phyloP scores from a whole-genome alignment of 2,329 filamentous ascomycete genomes.

The Atkinsonella hypoxylon region DNA sequence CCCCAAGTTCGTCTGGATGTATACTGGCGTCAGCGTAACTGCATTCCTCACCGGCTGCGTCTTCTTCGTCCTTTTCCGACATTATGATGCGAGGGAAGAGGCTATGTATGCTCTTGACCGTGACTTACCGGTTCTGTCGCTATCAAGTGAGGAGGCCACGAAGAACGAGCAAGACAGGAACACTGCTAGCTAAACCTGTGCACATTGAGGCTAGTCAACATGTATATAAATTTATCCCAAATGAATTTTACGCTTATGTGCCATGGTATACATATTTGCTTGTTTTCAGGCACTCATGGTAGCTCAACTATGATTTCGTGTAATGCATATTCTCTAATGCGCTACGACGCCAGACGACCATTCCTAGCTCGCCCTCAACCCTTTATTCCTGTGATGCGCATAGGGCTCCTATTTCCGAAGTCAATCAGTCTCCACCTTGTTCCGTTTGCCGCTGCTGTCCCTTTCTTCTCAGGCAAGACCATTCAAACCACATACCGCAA shows the following conservation, averaged over 20 bases:
- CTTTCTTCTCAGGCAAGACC: too few species aligned
- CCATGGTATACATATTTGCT: not conserved
- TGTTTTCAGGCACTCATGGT: not conserved
- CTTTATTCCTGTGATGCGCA: too few species aligned
- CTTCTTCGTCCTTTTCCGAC: conserved; percentile 35
- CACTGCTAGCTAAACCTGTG: not conserved
- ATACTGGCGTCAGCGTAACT: conserved; percentile 40
- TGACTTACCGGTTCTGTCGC: conserved; percentile 15
- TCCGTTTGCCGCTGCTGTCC: too few species aligned
- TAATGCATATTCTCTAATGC: too few species aligned
- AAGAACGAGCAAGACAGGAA: not conserved
- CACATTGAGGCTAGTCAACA: not conserved
- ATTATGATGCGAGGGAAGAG: conserved; percentile 26
- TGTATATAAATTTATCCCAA: not conserved
- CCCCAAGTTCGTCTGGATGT: conserved; percentile 57
- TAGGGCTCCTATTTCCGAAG: too few species aligned
- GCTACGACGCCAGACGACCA: too few species aligned
- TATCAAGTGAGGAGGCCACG: not conserved
- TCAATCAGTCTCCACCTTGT: too few species aligned
- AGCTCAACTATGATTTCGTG: not conserved
- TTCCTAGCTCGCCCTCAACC: too few species aligned
- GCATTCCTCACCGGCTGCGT: conserved; percentile 35
- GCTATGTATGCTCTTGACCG: conserved; percentile 27
- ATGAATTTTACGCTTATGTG: conserved; percentile 2
- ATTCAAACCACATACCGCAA: too few species aligned